Evolutionary conservation across 305 asterid genomes (phyloP), one percentile per base, ranked within the genome.

Genomic region (Vinca major): DNA sequence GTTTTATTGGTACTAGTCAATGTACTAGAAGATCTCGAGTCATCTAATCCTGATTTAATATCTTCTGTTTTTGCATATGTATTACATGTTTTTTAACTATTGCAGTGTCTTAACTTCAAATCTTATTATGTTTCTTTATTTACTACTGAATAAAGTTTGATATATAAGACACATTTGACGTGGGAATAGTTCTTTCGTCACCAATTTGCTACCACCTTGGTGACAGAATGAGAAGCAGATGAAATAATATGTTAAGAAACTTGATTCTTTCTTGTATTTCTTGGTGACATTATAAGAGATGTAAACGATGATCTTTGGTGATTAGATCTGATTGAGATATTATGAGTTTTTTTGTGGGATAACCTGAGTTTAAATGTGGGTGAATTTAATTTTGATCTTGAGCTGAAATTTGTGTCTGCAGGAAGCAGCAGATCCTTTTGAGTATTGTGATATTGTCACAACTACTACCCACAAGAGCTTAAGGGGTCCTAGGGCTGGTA

Each of bases 401-500:
- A 37, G 63, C 19, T 51, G 11, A 62, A 16, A 67, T 67, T 47
- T 69, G 20, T 41, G 51, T 44, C 6, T 67, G 62, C 71, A 81
- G 96, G 98, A 92, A 89, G 96, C 96, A 1, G 91, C 90, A 0
- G 79, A 88, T 83, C 98, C 98, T 5, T 92, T 92, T 56, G 96
- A 92, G 71, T 86, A 80, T 79, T 89, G 98, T 47, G 98, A 92
- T 80, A 20, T 92, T 63, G 98, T 92, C 62, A 92, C 98, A 33
- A 89, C 98, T n/a, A 92, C 98, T 58, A 89, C 98, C 20, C 98
- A 92, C 85, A 92, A 92, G 87, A 92, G 98, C 65, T 79, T 92
- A 75, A 85, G 98, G 75, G 98, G 98, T 67, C 98, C 98, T 3
- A 84, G 98, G 80, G 94, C 96, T 40, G 98, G 98, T 56, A 92